Conservation (phyloP, 2,329 filamentous ascomycete species). For the Aaosphaeria pasadenensis region DNA sequence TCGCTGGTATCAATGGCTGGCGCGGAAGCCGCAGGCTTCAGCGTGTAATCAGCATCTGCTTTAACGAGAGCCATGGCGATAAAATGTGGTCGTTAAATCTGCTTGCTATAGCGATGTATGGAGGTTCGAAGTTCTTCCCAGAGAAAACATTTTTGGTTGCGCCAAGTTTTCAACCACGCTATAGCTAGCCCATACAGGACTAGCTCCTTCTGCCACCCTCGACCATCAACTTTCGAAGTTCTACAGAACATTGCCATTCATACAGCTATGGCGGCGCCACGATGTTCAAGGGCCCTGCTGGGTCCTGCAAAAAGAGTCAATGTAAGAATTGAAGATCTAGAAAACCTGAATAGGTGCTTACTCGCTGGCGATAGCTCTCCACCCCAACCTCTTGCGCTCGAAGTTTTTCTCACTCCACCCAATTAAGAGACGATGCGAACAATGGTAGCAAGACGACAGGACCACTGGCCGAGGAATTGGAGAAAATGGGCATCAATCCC, state of each 20-base stretch:
- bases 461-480: conserved; percentile 21
- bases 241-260: background rate
- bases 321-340: conserved; percentile 31
- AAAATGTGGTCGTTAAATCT: background rate
- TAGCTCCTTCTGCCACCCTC: background rate
- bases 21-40: conserved; percentile 85
- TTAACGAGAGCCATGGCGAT: conserved; percentile 35
- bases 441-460: background rate
- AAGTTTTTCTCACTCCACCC: conserved; percentile 14
- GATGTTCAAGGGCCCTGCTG: conserved; percentile 43
- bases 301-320: conserved; percentile 42
- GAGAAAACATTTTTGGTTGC: no score
- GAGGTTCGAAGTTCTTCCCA: no score
- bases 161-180: no score
- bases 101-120: no score
- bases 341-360: background rate
- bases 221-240: background rate
- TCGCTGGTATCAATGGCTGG: conserved; percentile 79
- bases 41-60: conserved; percentile 64
- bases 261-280: conserved; percentile 34
- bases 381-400: conserved; percentile 19
- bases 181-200: background rate
- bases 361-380: conserved; percentile 5
- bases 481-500: conserved; percentile 24
- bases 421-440: conserved; percentile 18